Evolutionary conservation across 495 filamentous ascomycete species (phyloP).

Genomic region (Aspergillus affinis): DNA sequence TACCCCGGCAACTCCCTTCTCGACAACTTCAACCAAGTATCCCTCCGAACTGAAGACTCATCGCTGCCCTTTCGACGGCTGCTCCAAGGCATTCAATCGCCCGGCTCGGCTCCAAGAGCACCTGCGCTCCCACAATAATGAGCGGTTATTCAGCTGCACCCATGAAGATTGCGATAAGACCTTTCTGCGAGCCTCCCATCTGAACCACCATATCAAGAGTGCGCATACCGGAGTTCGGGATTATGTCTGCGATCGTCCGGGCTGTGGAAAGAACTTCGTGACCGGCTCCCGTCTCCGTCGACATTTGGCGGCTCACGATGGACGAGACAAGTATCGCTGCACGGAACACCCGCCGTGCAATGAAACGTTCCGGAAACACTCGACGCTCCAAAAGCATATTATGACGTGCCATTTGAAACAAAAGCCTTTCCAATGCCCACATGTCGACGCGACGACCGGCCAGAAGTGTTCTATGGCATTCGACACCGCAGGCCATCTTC

Average conservation of each 20-base stretch:
- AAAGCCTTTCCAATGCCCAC: conserved; percentile 65
- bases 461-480: conserved; percentile 66
- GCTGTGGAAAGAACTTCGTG: conserved; percentile 78
- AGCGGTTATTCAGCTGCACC: conserved; percentile 70
- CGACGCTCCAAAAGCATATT: conserved; percentile 83
- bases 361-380: conserved; percentile 82
- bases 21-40: conserved; percentile 53
- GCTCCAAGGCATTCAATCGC: conserved; percentile 82
- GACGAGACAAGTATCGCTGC: conserved; percentile 67
- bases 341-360: conserved; percentile 71
- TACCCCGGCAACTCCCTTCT: conserved; percentile 53
- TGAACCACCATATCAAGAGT: conserved; percentile 78
- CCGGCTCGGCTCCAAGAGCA: conserved; percentile 79
- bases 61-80: conserved; percentile 66
- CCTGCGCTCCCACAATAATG: conserved; percentile 74
- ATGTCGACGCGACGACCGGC: conserved; percentile 55
- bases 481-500: conserved; percentile 65
- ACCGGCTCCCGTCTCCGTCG: conserved; percentile 70
- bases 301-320: conserved; percentile 67
- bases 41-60: conserved; percentile 74
- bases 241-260: conserved; percentile 66
- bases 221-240: conserved; percentile 71
- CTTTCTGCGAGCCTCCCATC: conserved; percentile 78
- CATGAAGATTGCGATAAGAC: conserved; percentile 71
- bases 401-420: conserved; percentile 65